Conservation (phyloP, 2,329 filamentous ascomycete genomes). For the Ophiocordyceps sinensis region DNA sequence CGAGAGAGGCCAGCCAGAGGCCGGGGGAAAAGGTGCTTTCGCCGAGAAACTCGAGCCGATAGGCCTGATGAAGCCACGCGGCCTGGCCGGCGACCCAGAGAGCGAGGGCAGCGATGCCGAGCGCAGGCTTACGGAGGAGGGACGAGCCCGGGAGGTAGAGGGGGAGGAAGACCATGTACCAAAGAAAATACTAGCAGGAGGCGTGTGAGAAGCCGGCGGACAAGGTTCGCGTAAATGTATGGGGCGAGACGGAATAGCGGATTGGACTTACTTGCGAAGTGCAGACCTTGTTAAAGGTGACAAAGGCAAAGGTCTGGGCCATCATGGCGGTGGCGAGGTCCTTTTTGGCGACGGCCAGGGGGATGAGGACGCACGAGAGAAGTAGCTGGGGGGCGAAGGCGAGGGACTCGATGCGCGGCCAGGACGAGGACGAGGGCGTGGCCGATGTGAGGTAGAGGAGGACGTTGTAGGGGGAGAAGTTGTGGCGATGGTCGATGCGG, state of each 20-base stretch:
- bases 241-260: not conserved
- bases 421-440: conserved; percentile 22
- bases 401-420: conserved; percentile 52
- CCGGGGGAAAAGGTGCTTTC: conserved; percentile 73
- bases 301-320: conserved; percentile 92
- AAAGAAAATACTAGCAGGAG: conserved; percentile 71
- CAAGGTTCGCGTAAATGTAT: not conserved
- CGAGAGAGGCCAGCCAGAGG: conserved; percentile 59
- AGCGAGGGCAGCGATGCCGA: conserved; percentile 50
- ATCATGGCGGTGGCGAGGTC: conserved; percentile 76
- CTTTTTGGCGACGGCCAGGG: conserved; percentile 62
- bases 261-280: conserved; percentile 68
- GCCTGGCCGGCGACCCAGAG: conserved; percentile 69
- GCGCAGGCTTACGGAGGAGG: conserved; percentile 41
- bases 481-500: conserved; percentile 90
- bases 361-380: conserved; percentile 63
- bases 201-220: not conserved
- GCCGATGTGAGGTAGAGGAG: conserved; percentile 78
- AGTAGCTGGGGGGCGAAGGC: conserved; percentile 82
- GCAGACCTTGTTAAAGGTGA: conserved; percentile 97
- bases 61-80: conserved; percentile 63
- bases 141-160: conserved; percentile 77
- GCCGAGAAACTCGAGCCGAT: conserved; percentile 65
- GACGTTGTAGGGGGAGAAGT: conserved; percentile 94
- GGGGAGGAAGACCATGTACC: conserved; percentile 90